These are phyloP conservation scores for Torulaspora franciscae DNA, from an alignment of 805 yeast species.

Conservation along the genomic window DNA sequence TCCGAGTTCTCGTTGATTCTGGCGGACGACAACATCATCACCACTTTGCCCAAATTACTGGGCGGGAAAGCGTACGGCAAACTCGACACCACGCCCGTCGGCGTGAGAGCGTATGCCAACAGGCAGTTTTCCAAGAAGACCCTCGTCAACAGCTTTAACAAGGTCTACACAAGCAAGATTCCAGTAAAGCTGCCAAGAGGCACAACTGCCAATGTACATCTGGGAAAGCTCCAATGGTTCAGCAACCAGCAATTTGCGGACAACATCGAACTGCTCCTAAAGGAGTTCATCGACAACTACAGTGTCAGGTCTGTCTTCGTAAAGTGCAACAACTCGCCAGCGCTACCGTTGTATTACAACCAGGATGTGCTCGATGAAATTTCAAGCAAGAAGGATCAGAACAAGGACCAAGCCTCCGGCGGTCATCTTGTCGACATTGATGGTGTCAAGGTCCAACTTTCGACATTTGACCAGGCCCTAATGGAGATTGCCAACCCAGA, in stretches of 20 bases:
- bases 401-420: conserved; percentile 19
- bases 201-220: conserved; percentile 55
- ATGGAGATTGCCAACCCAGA: conserved; percentile 79
- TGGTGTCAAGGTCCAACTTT: conserved; percentile 43
- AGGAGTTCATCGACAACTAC: conserved; percentile 40
- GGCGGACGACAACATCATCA: conserved; percentile 76
- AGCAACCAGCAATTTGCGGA: conserved; percentile 48
- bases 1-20: conserved; percentile 69
- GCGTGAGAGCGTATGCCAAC: conserved; percentile 45
- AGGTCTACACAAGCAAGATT: conserved; percentile 50
- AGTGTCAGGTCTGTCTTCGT: conserved; percentile 55
- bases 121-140: conserved; percentile 43
- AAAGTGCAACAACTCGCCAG: conserved; percentile 69
- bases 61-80: conserved; percentile 82
- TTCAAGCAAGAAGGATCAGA: conserved; percentile 27
- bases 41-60: conserved; percentile 73
- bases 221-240: conserved; percentile 52
- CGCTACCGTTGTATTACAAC: conserved; percentile 75
- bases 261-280: conserved; percentile 54
- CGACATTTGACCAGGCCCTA: conserved; percentile 69
- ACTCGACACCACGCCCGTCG: conserved; percentile 60
- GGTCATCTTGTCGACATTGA: conserved; percentile 32
- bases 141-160: conserved; percentile 53
- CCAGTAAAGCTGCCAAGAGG: conserved; percentile 69
- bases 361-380: conserved; percentile 43